phyloP scores from a whole-genome alignment of 768 basidiomycete species.

The Trametes coccinea region DNA sequence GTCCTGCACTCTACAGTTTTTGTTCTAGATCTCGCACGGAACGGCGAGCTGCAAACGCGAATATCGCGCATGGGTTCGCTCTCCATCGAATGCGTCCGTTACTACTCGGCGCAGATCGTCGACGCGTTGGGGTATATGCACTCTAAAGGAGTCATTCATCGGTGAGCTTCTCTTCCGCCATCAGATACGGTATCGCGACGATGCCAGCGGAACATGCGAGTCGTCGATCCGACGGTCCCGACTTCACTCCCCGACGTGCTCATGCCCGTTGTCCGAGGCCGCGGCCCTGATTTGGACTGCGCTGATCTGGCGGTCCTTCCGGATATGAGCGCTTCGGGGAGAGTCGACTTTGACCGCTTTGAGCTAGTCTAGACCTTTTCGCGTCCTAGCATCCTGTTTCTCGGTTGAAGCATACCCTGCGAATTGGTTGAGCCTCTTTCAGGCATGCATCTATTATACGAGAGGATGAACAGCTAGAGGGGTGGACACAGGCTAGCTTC shows the following conservation, averaged over 20 bases:
- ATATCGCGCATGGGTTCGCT: constrained; percentile 84
- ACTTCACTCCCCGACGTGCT: neutral
- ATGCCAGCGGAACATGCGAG: neutral
- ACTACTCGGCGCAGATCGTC: constrained; percentile 88
- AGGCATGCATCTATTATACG: no score
- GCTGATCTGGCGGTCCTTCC: neutral
- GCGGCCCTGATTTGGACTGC: neutral
- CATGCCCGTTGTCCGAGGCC: neutral
- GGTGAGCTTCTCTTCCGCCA: constrained; percentile 40
- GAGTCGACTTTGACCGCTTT: neutral
- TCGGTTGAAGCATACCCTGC: no score
- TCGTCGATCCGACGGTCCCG: neutral
- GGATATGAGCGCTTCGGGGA: neutral
- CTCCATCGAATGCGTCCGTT: constrained; percentile 69
- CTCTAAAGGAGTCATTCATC: constrained; percentile 84
- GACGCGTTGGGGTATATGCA: constrained; percentile 93
- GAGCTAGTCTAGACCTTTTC: no score
- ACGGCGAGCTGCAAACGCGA: constrained; percentile 76
- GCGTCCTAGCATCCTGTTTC: no score
- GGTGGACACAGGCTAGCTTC: no score
- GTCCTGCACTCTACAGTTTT: constrained; percentile 51
- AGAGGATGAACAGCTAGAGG: no score
- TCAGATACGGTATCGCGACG: neutral
- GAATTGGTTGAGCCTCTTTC: no score
- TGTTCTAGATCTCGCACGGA: constrained; percentile 71